phyloP scores from a whole-genome alignment of 1,284 basidiomycete species.

The Rhodotorula mucilaginosa region DNA sequence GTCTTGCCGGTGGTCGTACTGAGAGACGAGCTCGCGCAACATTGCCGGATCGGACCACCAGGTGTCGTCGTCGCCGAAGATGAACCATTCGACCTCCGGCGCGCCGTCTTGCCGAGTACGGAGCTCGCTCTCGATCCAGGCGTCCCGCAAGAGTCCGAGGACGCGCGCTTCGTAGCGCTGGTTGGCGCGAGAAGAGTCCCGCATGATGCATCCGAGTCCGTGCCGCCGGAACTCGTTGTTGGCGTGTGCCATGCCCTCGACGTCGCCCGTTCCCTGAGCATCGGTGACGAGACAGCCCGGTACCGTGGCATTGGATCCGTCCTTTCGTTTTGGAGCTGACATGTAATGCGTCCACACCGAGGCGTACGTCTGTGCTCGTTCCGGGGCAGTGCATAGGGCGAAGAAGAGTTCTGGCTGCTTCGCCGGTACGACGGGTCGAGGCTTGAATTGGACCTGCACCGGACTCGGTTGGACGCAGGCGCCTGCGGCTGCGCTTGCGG shows the following conservation, averaged over 20 bases:
- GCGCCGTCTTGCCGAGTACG: slow-evolving; percentile 12
- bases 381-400: slow-evolving; percentile 23
- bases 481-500: neutral
- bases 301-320: neutral
- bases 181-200: slow-evolving; percentile 1
- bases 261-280: slow-evolving; percentile 12
- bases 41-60: slow-evolving; percentile 22
- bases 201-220: slow-evolving; percentile 13
- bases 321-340: neutral
- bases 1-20: slow-evolving; percentile 28
- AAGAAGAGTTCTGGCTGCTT: slow-evolving; percentile 27
- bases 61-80: slow-evolving; percentile 35
- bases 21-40: slow-evolving; percentile 19
- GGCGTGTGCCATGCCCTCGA: slow-evolving; percentile 3
- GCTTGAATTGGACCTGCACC: slow-evolving; percentile 12
- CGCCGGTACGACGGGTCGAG: neutral
- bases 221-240: slow-evolving; percentile 16
- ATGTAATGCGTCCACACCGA: slow-evolving; percentile 30
- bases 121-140: slow-evolving; percentile 26
- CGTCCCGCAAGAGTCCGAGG: slow-evolving; percentile 14
- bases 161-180: slow-evolving; percentile 32
- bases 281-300: slow-evolving; percentile 32
- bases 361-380: slow-evolving; percentile 18
- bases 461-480: slow-evolving; percentile 1
- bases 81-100: slow-evolving; percentile 25